Percentiles rank a stretch among this genome's conserved stretches.
These are phyloP conservation scores for Raffaelea albimanens DNA, from an alignment of 2,329 filamentous ascomycete genomes.

Conservation along the genomic window DNA sequence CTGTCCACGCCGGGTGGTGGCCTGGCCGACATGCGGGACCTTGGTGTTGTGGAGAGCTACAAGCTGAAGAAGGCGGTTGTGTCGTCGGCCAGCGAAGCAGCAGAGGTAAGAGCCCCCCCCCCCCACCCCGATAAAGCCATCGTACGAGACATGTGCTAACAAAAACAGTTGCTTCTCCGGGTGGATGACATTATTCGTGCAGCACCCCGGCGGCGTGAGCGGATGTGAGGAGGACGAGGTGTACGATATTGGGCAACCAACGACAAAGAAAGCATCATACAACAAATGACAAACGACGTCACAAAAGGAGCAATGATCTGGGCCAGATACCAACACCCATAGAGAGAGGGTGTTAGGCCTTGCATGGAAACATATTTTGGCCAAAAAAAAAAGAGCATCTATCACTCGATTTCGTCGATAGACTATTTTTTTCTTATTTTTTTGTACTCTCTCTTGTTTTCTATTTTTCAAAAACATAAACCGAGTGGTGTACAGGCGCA, in stretches of 20 bases:
- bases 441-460: neutral
- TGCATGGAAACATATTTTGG: too few relatives aligned
- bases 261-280: neutral
- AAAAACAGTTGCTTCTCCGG: slow-evolving; percentile 66
- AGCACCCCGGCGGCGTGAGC: slow-evolving; percentile 73
- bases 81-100: slow-evolving; percentile 88
- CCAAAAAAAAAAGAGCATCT: too few relatives aligned
- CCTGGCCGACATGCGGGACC: slow-evolving; percentile 88
- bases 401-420: too few relatives aligned
- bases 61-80: slow-evolving; percentile 99
- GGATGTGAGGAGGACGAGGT: slow-evolving; percentile 21
- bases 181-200: slow-evolving; percentile 98
- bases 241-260: neutral
- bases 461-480: too few relatives aligned
- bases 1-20: slow-evolving; percentile 82
- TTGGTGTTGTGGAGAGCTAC: slow-evolving; percentile 95
- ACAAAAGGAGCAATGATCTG: too few relatives aligned
- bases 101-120: slow-evolving; percentile 85
- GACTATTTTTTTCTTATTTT: neutral
- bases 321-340: too few relatives aligned
- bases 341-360: too few relatives aligned
- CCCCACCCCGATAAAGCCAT: too few relatives aligned
- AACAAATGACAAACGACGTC: too few relatives aligned
- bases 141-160: neutral
- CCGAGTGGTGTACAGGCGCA: too few relatives aligned